A percentile compares a stretch with the other conserved stretches of the same genome.
Conservation (phyloP, 192 early-diverging fungal genomes). For the Martensiomyces pterosporus region DNA sequence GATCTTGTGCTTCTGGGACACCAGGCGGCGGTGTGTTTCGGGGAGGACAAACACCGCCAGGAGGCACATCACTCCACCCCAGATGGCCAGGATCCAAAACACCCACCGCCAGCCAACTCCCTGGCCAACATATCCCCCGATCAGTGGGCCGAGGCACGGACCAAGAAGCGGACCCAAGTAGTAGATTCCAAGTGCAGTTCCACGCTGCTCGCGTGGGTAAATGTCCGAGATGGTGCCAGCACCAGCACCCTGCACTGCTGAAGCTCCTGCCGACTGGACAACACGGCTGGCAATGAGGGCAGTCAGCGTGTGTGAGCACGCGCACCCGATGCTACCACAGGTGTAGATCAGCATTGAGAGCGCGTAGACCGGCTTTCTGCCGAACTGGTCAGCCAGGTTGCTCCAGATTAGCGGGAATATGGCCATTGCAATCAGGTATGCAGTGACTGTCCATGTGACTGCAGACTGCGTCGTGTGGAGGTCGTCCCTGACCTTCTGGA, state of each 20-base stretch:
- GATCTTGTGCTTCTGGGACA: constrained; percentile 2
- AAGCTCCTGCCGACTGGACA: constrained; percentile 17
- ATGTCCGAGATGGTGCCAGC: constrained; percentile 29
- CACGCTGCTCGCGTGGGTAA: constrained; percentile 23
- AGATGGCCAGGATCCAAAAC: constrained; percentile 46
- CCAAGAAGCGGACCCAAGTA: constrained; percentile 22
- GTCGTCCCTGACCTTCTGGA: constrained; percentile 13
- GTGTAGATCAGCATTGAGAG: constrained; percentile 11
- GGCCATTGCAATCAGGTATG: constrained; percentile 23
- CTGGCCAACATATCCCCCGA: constrained; percentile 36
- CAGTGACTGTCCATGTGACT: constrained; percentile 17
- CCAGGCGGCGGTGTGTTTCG: constrained; percentile 31
- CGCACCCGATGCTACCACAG: constrained; percentile 16
- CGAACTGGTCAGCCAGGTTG: constrained; percentile 29
- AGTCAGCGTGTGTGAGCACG: constrained; percentile 1
- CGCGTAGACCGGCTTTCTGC: constrained; percentile 19
- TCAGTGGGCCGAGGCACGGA: constrained; percentile 30
- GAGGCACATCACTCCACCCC: constrained; percentile 33
- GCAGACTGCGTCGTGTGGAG: constrained; percentile 6
- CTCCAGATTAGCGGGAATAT: constrained; percentile 30
- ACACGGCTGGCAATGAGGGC: constrained; percentile 17
- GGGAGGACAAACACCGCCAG: constrained; percentile 37
- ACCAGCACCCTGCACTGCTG: constrained; percentile 14
- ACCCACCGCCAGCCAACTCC: constrained; percentile 26
- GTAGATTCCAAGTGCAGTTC: constrained; percentile 29